Percentiles rank a stretch among this genome's conserved stretches.
phyloP scores from a whole-genome alignment of 768 basidiomycete species.

The Dentipellis sp. region DNA sequence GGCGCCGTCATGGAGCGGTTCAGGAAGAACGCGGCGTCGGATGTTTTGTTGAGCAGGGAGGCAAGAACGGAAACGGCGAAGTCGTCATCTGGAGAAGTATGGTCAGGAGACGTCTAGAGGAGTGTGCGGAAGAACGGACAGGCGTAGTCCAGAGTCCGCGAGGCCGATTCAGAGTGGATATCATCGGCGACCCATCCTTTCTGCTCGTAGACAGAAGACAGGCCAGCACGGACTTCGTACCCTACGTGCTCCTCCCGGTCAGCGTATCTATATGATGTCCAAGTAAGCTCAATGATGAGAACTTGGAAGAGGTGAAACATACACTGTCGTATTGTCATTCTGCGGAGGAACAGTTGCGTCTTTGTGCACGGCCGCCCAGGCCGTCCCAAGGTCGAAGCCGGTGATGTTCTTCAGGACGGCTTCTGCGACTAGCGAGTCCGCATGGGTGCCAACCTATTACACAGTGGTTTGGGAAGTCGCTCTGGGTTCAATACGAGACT shows the following conservation, averaged over 20 bases:
- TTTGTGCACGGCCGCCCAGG: conserved; percentile 70
- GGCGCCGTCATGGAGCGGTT: conserved; percentile 48
- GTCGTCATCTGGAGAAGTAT: conserved; percentile 52
- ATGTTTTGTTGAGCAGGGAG: conserved; percentile 37
- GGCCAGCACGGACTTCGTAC: conserved; percentile 74
- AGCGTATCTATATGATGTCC: conserved; percentile 36
- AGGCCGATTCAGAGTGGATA: conserved; percentile 70
- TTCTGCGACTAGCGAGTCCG: conserved; percentile 69
- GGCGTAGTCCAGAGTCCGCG: conserved; percentile 70
- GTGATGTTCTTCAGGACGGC: conserved; percentile 57
- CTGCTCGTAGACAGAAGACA: conserved; percentile 56
- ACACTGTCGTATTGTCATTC: conserved; percentile 45
- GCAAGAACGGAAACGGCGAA: conserved; percentile 64
- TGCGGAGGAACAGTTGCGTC: conserved; percentile 58
- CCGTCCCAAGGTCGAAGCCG: conserved; percentile 52
- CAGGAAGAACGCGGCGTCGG: conserved; percentile 40
- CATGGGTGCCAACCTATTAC: conserved; percentile 70
- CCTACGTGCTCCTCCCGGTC: conserved; percentile 75
- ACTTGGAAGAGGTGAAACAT: conserved; percentile 13
- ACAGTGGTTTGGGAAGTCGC: too few relatives aligned
- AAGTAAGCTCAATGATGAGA: neutral
- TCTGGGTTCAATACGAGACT: neutral
- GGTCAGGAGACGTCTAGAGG: neutral
- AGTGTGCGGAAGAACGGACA: conserved; percentile 29
- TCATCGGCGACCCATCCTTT: conserved; percentile 76